Percentiles rank a stretch among this genome's conserved stretches.
Conservation (phyloP, 2,329 filamentous ascomycete genomes). For the Aspergillus flavus region DNA sequence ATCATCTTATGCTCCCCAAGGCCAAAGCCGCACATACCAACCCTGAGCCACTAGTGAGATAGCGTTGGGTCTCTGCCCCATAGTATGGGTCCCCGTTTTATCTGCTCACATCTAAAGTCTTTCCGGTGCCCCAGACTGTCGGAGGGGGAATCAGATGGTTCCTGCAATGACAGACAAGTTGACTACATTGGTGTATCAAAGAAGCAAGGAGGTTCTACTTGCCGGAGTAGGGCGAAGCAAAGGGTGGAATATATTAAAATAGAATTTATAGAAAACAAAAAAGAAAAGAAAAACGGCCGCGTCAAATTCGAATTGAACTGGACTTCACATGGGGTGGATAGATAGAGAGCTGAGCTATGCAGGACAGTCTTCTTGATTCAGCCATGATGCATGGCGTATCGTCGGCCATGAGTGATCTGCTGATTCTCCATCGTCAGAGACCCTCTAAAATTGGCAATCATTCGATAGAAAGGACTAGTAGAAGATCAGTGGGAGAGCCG, state of each 20-base stretch:
- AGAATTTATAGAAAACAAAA: neutral
- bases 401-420: neutral
- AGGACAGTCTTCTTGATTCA: too few species aligned
- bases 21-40: conserved; percentile 28
- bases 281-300: too few species aligned
- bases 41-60: conserved; percentile 23
- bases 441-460: neutral
- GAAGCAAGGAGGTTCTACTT: neutral
- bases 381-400: neutral
- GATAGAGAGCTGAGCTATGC: too few species aligned
- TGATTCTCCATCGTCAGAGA: neutral
- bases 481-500: neutral
- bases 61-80: conserved; percentile 3
- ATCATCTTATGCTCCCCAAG: neutral
- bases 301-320: too few species aligned
- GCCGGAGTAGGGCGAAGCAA: neutral
- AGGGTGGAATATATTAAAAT: neutral
- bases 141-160: neutral
- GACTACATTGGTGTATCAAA: neutral
- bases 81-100: conserved; percentile 2
- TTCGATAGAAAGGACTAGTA: neutral
- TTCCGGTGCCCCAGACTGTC: neutral
- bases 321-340: too few species aligned
- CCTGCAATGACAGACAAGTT: neutral
- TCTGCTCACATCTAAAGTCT: neutral